phyloP scores from a whole-genome alignment of 768 basidiomycete genomes.

The Russula abietina region DNA sequence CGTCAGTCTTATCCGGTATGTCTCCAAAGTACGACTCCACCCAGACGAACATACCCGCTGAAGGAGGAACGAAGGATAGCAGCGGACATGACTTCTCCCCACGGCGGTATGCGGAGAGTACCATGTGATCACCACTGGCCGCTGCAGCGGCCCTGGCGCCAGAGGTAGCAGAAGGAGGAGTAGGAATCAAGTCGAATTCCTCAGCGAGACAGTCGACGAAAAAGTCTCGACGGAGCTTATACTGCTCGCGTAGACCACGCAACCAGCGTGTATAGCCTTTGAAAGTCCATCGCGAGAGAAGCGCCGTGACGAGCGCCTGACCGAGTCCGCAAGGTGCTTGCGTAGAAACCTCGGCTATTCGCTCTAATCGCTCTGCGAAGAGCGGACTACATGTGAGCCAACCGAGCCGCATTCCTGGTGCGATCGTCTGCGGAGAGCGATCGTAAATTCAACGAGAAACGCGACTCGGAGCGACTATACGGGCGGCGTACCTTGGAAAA shows the following conservation, averaged over 20 bases:
- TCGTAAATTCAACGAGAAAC: background rate
- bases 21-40: slow-evolving; percentile 57
- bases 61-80: slow-evolving; percentile 69
- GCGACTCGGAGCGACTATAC: background rate
- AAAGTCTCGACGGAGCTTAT: slow-evolving; percentile 52
- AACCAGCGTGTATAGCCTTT: slow-evolving; percentile 77
- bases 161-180: slow-evolving; percentile 26
- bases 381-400: slow-evolving; percentile 74
- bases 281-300: slow-evolving; percentile 60
- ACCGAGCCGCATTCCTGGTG: slow-evolving; percentile 70
- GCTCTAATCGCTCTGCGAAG: slow-evolving; percentile 69
- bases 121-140: slow-evolving; percentile 25
- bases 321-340: slow-evolving; percentile 69
- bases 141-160: slow-evolving; percentile 30
- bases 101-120: slow-evolving; percentile 40
- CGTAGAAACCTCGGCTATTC: slow-evolving; percentile 60
- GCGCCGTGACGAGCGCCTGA: slow-evolving; percentile 56
- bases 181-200: slow-evolving; percentile 51
- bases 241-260: slow-evolving; percentile 52
- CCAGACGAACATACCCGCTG: slow-evolving; percentile 85
- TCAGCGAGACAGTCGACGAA: slow-evolving; percentile 59
- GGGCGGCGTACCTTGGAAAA: slow-evolving; percentile 57
- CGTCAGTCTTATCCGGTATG: slow-evolving; percentile 40
- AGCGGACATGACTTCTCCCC: slow-evolving; percentile 39
- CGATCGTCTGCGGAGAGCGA: slow-evolving; percentile 52